These are phyloP conservation scores for Chytriomyces hyalinus DNA, from an alignment of 192 early-diverging fungal genomes.

Conservation along the genomic window DNA sequence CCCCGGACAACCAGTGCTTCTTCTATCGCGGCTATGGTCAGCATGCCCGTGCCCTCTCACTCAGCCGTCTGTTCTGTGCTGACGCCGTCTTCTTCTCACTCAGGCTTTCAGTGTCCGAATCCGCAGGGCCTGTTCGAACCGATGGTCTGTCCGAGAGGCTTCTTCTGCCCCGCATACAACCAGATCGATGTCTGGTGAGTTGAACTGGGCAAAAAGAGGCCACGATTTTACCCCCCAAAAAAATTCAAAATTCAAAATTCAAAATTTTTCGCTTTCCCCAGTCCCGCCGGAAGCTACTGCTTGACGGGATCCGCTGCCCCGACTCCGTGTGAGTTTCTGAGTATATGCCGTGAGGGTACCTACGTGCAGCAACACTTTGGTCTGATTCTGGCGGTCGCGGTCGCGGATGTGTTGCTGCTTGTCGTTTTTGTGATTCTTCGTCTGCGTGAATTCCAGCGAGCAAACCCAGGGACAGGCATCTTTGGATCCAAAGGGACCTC, in stretches of 20 bases:
- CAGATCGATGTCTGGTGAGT: constrained; percentile 46
- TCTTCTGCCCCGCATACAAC: constrained; percentile 43
- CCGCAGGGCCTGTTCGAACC: constrained; percentile 51
- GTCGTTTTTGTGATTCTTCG: constrained; percentile 35
- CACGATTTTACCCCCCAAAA: background rate
- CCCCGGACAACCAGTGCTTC: constrained; percentile 14
- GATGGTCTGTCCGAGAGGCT: constrained; percentile 47
- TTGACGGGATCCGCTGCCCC: constrained; percentile 14
- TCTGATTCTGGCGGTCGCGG: constrained; percentile 13
- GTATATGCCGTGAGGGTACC: constrained; percentile 40
- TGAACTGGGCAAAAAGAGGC: background rate
- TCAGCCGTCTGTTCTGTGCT: no score
- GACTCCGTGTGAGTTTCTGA: constrained; percentile 36
- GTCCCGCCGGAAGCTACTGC: constrained; percentile 23
- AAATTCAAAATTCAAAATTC: background rate
- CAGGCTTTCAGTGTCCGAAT: background rate
- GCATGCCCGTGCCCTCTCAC: no score
- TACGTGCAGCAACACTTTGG: constrained; percentile 32
- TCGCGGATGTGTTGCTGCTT: constrained; percentile 35
- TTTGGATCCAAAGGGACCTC: background rate
- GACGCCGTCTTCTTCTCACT: no score
- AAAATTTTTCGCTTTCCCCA: background rate
- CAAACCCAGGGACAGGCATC: background rate
- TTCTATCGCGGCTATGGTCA: constrained; percentile 6
- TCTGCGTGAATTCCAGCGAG: constrained; percentile 16